Evolutionary conservation across 2,329 filamentous ascomycete species (phyloP), one percentile per base, ranked within the genome.

Genomic region (Sclerotinia borealis): DNA sequence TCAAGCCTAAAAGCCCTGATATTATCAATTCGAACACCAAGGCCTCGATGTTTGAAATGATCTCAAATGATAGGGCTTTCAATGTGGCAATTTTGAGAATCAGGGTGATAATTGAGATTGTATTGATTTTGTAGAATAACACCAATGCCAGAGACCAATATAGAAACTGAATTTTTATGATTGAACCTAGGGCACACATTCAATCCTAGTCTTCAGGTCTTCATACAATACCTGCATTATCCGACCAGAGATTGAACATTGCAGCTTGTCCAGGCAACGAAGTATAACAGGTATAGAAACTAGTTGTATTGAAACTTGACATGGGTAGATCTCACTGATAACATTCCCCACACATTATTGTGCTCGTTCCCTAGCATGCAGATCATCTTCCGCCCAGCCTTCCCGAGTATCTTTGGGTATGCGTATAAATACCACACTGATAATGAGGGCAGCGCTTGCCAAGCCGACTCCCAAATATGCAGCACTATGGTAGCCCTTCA

Each of bases 381-480:
- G 36, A 22, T 64, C 61, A 17, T 68, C 64, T 17, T 70, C 63
- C 2, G 55, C 65, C 75, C 75, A 77, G 0, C 75, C 74, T 25
- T 76, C 72, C 19, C 72, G 68, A 58, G 77, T 71, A 64, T 80
- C 77, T 63, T 77, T 78, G 0, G 75, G 74, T 65, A 80, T 75
- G 31, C 77, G 69, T 15, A 80, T 76, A 65, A 76, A 78, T 1
- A 74, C 34, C 27, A 77, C 64, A 29, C 76, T 75, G 31, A 79
- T 65, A 25, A 76, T 52, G 1, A 76, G 65, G 0, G 75, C 76
- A 3, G 72, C 64, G 13, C 72, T 66, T 37, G 77, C 75, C n/a
- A 76, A 67, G 0, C 68, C 77, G 15, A 76, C 69, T 0, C 72
- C 77, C 66, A 79, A 77, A 69, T 77, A 80, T 66, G 79, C 73